These are phyloP conservation scores for Pythium periplocum DNA, from an alignment of 352 stramenopile genomes.

Conservation along the genomic window DNA sequence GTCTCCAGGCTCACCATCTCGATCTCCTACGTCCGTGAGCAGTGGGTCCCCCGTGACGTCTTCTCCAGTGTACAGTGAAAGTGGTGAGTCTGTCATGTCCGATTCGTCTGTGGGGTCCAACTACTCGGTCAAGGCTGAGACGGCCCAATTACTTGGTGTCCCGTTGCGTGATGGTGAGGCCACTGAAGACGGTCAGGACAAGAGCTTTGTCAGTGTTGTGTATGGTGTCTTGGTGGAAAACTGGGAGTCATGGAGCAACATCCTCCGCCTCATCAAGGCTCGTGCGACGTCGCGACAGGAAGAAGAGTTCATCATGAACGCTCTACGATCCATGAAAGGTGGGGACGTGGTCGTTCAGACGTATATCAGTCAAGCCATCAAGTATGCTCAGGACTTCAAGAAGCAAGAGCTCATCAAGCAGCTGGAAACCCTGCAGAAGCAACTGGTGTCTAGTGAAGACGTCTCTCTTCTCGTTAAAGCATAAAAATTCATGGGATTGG, in stretches of 20 bases:
- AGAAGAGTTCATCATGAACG: constrained; percentile 73
- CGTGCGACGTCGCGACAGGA: constrained; percentile 61
- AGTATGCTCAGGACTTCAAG: constrained; percentile 60
- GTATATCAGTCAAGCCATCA: constrained; percentile 69
- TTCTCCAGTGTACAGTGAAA: constrained; percentile 60
- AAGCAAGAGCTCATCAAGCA: constrained; percentile 49
- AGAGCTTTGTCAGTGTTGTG: constrained; percentile 59
- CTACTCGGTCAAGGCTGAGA: constrained; percentile 76
- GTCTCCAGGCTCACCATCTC: constrained; percentile 65
- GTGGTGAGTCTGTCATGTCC: constrained; percentile 49
- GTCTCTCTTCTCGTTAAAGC: too few relatives aligned
- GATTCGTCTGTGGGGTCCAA: constrained; percentile 62
- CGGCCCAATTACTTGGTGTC: constrained; percentile 73
- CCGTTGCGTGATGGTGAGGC: constrained; percentile 60
- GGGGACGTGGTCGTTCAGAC: constrained; percentile 50
- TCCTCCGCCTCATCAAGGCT: constrained; percentile 73
- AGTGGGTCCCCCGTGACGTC: constrained; percentile 45
- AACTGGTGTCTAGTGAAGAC: constrained; percentile 1
- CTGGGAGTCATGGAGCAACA: constrained; percentile 81
- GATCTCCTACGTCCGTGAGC: constrained; percentile 46
- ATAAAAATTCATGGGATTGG: too few relatives aligned
- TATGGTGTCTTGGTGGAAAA: constrained; percentile 82
- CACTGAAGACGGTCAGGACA: constrained; percentile 36
- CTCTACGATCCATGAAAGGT: constrained; percentile 67
- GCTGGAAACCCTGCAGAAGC: constrained; percentile 33